Evolutionary conservation across 306 rosid species (phyloP).

Genomic region (Castanea crenata): DNA sequence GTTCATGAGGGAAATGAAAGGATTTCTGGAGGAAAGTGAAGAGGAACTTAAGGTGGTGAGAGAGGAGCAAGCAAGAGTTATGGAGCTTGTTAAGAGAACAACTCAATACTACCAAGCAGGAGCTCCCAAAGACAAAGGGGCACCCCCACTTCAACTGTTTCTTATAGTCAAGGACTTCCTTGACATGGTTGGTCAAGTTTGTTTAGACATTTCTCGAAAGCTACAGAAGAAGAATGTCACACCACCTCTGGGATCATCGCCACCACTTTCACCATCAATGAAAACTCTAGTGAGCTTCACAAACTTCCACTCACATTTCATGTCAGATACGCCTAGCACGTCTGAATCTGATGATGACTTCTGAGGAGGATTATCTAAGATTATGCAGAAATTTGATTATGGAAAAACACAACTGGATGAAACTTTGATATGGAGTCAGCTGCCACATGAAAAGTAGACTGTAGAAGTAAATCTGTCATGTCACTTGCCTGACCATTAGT

Average conservation of each 20-base stretch:
- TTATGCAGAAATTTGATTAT: background rate
- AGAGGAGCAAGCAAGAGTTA: constrained; percentile 52
- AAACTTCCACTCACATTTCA: constrained; percentile 45
- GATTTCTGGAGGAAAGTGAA: constrained; percentile 62
- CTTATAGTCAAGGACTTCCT: constrained; percentile 64
- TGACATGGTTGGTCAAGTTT: constrained; percentile 58
- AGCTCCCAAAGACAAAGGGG: constrained; percentile 37
- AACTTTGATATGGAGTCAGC: background rate
- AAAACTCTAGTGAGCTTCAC: constrained; percentile 30
- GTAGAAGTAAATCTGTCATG: background rate
- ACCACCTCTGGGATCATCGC: constrained; percentile 20
- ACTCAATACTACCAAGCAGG: constrained; percentile 67
- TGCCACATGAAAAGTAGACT: background rate
- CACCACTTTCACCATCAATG: constrained; percentile 56
- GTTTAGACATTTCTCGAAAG: constrained; percentile 43
- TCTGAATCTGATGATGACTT: constrained; percentile 61
- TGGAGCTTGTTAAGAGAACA: constrained; percentile 68
- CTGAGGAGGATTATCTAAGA: constrained; percentile 20
- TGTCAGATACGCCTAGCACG: constrained; percentile 33
- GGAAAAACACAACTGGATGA: background rate
- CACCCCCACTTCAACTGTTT: constrained; percentile 57
- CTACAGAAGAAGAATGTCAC: constrained; percentile 44
- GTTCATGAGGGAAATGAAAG: constrained; percentile 54
- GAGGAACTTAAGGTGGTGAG: constrained; percentile 61
- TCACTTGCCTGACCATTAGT: background rate